Evolutionary conservation across 139 green algal species (phyloP), one percentile per base, ranked within the genome.

Genomic region (Tetratostichococcus sp.): DNA sequence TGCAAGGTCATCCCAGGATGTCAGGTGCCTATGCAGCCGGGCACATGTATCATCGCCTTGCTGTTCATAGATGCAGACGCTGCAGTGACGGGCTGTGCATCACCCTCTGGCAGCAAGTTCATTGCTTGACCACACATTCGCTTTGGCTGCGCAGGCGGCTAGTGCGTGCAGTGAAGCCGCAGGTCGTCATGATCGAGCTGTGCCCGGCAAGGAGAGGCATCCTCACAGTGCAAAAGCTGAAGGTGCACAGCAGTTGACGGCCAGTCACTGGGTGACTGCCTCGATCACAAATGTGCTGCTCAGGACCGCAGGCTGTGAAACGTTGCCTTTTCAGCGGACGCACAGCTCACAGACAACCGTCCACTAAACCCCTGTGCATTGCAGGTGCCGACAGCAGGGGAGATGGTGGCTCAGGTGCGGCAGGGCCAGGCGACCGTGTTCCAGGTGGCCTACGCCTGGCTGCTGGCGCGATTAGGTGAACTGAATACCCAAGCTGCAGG

Each of bases 361-460:
- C 39, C 39, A 50, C 39, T 26, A 28, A 28, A 17, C 50, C 11
- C 17, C 26, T 8, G 8, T 23, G 19, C 50, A 17, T 2, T 26
- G 50, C 50, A 62, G 50, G 50, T 62, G 50, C 50, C 50, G 14
- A 62, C 50, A 2, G 26, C 19, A 5, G 11, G 14, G 17, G 50
- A 62, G 50, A 62, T 62, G 50, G 50, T 62, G 50, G 4, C 50
- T 2, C 50, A 62, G 19, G 50, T 62, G 50, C 50, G 50, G 14
- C 50, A 62, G 50, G 83, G 83, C 16, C 32, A 79, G 17, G 59
- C 66, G 28, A 78, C 84, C 0, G 65, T 81, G 22, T 89, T 90
- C 50, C 79, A 88, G 35, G 84, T 68, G 30, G 59, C 86, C 23
- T 91, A 91, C 67, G 75, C 75, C 23, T 91, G 79, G 75, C 71